Evolutionary conservation across 352 stramenopile species (phyloP).

Genomic region (Phytophthora aleatoria): DNA sequence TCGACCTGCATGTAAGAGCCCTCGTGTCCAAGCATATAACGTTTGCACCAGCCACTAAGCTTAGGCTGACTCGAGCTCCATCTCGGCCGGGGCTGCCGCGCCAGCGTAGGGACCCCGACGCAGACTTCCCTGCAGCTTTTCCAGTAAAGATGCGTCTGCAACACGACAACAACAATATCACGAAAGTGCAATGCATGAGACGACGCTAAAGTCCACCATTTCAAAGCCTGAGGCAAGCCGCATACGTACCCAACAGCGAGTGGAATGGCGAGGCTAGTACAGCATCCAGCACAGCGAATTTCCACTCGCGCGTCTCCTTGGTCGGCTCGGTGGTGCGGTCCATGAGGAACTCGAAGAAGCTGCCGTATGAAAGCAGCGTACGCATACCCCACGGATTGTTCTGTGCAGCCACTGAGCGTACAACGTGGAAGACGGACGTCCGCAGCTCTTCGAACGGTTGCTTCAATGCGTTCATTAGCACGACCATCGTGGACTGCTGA

Average conservation of each 20-base stretch:
- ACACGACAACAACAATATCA: slow-evolving; percentile 32
- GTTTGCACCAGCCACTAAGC: slow-evolving; percentile 1
- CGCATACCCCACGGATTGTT: slow-evolving; percentile 81
- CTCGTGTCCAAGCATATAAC: not conserved
- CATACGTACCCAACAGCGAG: slow-evolving; percentile 54
- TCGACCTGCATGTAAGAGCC: slow-evolving; percentile 1
- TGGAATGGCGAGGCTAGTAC: slow-evolving; percentile 72
- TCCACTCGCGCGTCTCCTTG: slow-evolving; percentile 88
- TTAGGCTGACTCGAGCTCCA: slow-evolving; percentile 72
- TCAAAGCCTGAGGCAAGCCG: slow-evolving; percentile 9
- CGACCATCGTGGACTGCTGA: slow-evolving; percentile 58
- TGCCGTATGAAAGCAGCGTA: slow-evolving; percentile 69
- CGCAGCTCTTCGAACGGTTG: slow-evolving; percentile 87
- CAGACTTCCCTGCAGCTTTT: slow-evolving; percentile 65
- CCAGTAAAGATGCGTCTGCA: slow-evolving; percentile 54
- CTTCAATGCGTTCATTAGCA: slow-evolving; percentile 79
- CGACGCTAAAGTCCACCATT: slow-evolving; percentile 10
- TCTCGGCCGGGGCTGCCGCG: slow-evolving; percentile 41
- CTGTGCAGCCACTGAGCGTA: slow-evolving; percentile 82
- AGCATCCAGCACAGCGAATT: slow-evolving; percentile 86
- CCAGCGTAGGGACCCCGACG: slow-evolving; percentile 70
- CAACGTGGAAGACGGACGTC: slow-evolving; percentile 69
- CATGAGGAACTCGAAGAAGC: slow-evolving; percentile 87
- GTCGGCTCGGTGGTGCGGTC: slow-evolving; percentile 82
- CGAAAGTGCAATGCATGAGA: slow-evolving; percentile 26